These are phyloP conservation scores for Trypanosoma rangeli DNA, from an alignment of 208 protist species.

Conservation along the genomic window DNA sequence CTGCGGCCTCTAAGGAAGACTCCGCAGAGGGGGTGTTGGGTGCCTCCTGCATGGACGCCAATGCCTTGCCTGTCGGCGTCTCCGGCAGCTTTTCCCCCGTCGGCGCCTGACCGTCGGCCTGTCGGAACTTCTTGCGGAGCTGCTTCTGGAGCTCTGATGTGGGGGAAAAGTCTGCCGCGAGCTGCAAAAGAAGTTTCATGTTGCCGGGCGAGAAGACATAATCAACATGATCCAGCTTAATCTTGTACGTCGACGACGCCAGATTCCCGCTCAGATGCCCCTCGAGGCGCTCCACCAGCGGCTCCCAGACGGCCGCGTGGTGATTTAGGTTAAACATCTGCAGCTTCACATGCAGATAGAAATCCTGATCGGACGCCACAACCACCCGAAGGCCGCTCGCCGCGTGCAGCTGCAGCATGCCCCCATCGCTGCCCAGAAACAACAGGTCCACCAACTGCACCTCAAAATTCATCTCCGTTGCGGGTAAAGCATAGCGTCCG, in stretches of 20 bases:
- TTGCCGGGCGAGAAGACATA: constrained; percentile 79
- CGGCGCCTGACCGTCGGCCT: constrained; percentile 23
- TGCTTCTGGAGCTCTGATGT: constrained; percentile 55
- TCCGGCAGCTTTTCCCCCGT: background rate
- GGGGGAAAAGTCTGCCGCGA: constrained; percentile 54
- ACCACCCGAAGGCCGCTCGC: constrained; percentile 35
- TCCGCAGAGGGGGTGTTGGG: background rate
- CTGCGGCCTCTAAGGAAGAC: background rate
- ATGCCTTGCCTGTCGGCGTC: background rate
- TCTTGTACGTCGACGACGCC: constrained; percentile 48
- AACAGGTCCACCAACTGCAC: constrained; percentile 67
- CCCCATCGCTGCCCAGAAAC: constrained; percentile 48
- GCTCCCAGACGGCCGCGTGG: constrained; percentile 78
- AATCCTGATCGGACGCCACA: constrained; percentile 52
- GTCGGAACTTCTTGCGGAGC: constrained; percentile 51
- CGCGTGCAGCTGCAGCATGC: constrained; percentile 56
- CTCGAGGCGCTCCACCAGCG: constrained; percentile 72
- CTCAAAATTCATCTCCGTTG: constrained; percentile 62
- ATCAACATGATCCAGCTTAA: constrained; percentile 64
- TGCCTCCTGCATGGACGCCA: background rate
- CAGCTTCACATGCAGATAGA: constrained; percentile 45
- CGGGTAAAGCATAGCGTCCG: constrained; percentile 49
- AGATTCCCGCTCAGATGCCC: constrained; percentile 43
- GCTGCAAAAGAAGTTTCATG: constrained; percentile 43
- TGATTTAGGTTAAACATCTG: constrained; percentile 75